Conservation (phyloP, 768 basidiomycete species). For the Pleurotus pulmonarius region DNA sequence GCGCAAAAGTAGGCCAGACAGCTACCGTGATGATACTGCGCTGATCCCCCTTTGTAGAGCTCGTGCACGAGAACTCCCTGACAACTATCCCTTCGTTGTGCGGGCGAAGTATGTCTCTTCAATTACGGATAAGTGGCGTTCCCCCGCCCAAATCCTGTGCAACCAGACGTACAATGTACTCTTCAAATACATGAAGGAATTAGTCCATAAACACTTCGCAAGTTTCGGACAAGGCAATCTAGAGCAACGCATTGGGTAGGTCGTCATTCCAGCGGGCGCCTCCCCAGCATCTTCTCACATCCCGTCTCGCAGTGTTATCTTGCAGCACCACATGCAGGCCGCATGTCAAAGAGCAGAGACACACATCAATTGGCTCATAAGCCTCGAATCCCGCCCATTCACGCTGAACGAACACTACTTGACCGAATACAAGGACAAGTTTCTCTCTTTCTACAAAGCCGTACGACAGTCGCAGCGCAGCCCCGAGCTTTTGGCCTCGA, state of each 20-base stretch:
- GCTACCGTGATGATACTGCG: not conserved
- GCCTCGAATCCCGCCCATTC: conserved; percentile 44
- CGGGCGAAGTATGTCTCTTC: conserved; percentile 44
- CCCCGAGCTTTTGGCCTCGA: conserved; percentile 19
- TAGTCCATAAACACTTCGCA: conserved; percentile 48
- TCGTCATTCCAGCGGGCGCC: not conserved
- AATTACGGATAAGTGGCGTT: conserved; percentile 43
- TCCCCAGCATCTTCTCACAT: not conserved
- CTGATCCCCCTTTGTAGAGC: conserved; percentile 36
- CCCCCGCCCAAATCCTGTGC: conserved; percentile 45
- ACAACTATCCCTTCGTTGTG: conserved; percentile 62
- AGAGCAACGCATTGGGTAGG: conserved; percentile 40
- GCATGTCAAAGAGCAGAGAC: conserved; percentile 34
- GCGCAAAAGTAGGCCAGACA: conserved; percentile 40
- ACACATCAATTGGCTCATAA: conserved; percentile 45
- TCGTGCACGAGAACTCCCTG: conserved; percentile 67
- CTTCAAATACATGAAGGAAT: conserved; percentile 29
- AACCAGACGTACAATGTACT: conserved; percentile 33
- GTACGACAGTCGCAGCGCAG: conserved; percentile 30
- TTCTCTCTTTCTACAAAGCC: conserved; percentile 45
- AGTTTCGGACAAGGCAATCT: conserved; percentile 50
- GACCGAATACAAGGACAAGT: conserved; percentile 39
- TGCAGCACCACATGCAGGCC: conserved; percentile 46
- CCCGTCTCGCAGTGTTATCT: conserved; percentile 35
- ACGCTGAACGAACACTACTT: conserved; percentile 53